These are phyloP conservation scores for Trichoderma asperellum DNA, from an alignment of 2,329 filamentous ascomycete species.

Conservation along the genomic window DNA sequence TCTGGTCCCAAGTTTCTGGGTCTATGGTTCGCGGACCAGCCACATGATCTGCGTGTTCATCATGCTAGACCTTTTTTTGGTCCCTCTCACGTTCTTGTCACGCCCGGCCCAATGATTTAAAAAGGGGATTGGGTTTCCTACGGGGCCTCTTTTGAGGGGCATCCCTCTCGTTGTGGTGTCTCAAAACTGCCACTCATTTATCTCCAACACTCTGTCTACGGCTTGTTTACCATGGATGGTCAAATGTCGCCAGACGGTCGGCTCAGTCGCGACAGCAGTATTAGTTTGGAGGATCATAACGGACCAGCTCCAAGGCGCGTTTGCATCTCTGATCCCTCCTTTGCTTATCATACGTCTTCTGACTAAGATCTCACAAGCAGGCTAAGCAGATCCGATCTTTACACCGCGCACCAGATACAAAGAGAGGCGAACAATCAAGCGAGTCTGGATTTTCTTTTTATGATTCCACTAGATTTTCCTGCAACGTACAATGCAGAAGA, in stretches of 20 bases:
- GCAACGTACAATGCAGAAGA: neutral
- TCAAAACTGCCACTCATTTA: neutral
- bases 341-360: neutral
- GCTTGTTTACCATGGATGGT: neutral
- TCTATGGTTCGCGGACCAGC: neutral
- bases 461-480: slow-evolving; percentile 7
- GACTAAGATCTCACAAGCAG: neutral
- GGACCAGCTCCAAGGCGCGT: neutral
- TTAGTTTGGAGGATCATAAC: slow-evolving; percentile 15
- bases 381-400: neutral
- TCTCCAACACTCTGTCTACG: neutral
- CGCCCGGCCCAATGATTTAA: neutral
- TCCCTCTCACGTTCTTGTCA: neutral
- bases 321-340: neutral
- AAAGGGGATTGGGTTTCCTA: neutral
- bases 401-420: neutral
- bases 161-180: neutral
- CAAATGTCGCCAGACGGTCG: neutral
- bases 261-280: slow-evolving; percentile 13
- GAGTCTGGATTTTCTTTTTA: neutral
- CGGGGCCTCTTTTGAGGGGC: neutral
- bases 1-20: slow-evolving; percentile 17
- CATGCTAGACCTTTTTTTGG: neutral
- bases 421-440: neutral
- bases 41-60: neutral